Evolutionary conservation across 139 green algal genomes (phyloP).

Genomic region (Ulvella scutata): DNA sequence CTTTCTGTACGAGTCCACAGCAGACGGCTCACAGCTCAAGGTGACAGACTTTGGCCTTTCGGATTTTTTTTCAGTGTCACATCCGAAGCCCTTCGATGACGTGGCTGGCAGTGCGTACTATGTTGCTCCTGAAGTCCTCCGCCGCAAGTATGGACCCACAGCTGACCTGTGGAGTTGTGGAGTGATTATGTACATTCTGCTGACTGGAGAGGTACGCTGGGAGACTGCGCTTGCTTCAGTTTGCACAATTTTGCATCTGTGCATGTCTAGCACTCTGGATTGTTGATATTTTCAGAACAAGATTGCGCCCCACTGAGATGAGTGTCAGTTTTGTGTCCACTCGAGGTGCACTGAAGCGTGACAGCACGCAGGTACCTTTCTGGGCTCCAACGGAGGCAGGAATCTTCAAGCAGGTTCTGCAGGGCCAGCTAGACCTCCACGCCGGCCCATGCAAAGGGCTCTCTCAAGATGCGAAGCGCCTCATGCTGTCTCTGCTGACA

Average conservation of each 20-base stretch:
- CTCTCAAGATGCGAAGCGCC: not conserved
- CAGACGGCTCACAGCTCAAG: slow-evolving; percentile 18
- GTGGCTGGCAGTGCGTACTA: slow-evolving; percentile 51
- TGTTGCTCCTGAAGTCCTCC: slow-evolving; percentile 55
- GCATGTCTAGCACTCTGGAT: too few species aligned
- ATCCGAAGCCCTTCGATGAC: slow-evolving; percentile 20
- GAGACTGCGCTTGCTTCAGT: too few species aligned
- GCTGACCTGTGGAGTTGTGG: slow-evolving; percentile 53
- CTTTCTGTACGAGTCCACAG: slow-evolving; percentile 8
- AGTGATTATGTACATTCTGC: slow-evolving; percentile 53
- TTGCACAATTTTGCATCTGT: too few species aligned
- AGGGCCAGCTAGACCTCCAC: not conserved
- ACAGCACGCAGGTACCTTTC: too few species aligned
- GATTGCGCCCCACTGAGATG: too few species aligned
- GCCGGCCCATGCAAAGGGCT: not conserved
- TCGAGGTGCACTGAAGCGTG: too few species aligned
- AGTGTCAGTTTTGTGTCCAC: too few species aligned
- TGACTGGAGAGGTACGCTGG: slow-evolving; percentile 8
- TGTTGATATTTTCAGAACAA: too few species aligned
- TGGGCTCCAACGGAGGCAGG: not conserved
- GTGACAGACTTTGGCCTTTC: slow-evolving; percentile 40
- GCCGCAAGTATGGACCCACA: slow-evolving; percentile 17
- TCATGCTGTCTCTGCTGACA: not conserved
- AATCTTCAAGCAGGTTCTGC: not conserved
- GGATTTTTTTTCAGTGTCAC: slow-evolving; percentile 16